Base-by-base conservation (phyloP, 2,329 filamentous ascomycete genomes). In the Fusarium gaditjirri region DNA sequence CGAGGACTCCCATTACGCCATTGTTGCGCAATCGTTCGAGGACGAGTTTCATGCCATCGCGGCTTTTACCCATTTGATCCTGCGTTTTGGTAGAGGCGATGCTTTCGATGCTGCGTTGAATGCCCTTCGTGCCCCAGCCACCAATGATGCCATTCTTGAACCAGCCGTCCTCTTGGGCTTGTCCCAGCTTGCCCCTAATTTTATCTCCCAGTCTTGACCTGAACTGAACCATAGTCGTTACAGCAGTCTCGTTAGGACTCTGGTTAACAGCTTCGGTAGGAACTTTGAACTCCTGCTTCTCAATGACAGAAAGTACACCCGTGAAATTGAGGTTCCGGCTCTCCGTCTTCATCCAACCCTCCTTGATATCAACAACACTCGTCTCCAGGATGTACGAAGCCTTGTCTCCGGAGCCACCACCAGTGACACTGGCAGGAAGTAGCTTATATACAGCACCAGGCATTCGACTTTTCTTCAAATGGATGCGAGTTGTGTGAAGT, bases 331-430 rank as follows among this genome's bases (percentile, higher is more conserved):
- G 85, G 77, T 96, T 96, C 71, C 90, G 88, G 76, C 91, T 93
- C 83, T 95, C 93, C 0, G 92, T 94, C 78, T 89, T 88, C 92
- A 96, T 95, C 90, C 92, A 94, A 49, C 93, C 93, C 78, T 94
- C 89, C 67, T 89, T 90, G 69, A 94, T 90, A 80, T 95, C 93
- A 31, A 96, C 91, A 13, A 93, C 87, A 74, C 91, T 94, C 35
- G 89, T 93, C 83, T 96, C 93, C 42, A 96, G 88, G 61, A 96
- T 93, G 79, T 93, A 96, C 61, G 89, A 91, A 50, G 93, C 92
- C 80, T 92, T 93, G 77, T 92, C 90, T 67, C 88, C 86, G 44
- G 85, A 86, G 39, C 81, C 81, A 17, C 90, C 91, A 57, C 92
- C 92, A 5, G 92, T 90, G 43, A 92, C 85, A 72, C 89, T 92